These are phyloP conservation scores for Coniochaeta sp. DNA, from an alignment of 2,329 filamentous ascomycete genomes.

Conservation along the genomic window DNA sequence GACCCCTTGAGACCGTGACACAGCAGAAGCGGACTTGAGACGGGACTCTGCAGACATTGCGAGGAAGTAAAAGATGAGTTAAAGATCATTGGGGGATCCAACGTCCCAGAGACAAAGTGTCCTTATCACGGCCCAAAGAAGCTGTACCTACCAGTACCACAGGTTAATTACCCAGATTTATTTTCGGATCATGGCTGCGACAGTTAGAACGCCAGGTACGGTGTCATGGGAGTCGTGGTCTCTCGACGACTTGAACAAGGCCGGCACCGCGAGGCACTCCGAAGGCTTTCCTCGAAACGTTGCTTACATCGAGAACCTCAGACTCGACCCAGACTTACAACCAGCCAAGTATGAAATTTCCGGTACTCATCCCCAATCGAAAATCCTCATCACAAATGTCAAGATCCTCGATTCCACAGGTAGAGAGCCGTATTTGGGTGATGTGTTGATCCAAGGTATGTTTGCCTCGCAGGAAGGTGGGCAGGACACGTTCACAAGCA, in stretches of 20 bases:
- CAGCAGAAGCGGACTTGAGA: neutral
- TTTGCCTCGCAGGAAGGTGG: too few species aligned
- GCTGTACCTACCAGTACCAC: neutral
- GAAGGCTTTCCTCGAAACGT: conserved; percentile 3
- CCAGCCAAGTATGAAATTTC: conserved; percentile 6
- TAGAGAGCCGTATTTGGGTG: conserved; percentile 17
- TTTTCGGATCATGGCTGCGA: neutral
- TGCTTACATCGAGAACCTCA: conserved; percentile 4
- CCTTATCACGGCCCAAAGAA: too few species aligned
- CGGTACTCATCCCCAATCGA: conserved; percentile 7
- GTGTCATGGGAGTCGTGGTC: conserved; percentile 1
- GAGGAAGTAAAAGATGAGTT: neutral
- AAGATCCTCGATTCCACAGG: conserved; percentile 24
- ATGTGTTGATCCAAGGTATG: conserved; percentile 20
- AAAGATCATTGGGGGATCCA: neutral
- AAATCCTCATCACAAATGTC: conserved; percentile 21
- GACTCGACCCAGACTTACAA: conserved; percentile 4
- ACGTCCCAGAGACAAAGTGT: neutral
- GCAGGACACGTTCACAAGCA: neutral
- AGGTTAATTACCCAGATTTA: neutral
- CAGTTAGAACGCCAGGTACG: neutral
- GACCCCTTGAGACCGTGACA: neutral
- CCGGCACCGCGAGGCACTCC: neutral
- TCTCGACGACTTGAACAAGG: neutral
- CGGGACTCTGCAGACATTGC: too few species aligned